Conservation (phyloP, 176 grass and related monocot species). For the Pontederia crassipes region DNA sequence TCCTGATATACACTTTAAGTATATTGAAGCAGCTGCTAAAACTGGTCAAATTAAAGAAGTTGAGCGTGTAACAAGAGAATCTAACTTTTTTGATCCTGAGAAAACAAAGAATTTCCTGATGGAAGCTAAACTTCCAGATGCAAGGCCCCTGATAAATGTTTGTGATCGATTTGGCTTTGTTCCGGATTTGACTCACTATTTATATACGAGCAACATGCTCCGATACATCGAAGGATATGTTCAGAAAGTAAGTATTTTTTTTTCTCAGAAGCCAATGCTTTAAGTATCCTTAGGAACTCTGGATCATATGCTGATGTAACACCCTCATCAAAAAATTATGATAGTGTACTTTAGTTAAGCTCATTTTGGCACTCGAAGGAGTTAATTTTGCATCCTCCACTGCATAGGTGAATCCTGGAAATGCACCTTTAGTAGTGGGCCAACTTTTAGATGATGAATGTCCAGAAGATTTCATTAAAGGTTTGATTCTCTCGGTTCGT, state of each 20-base stretch:
- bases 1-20: slow-evolving; percentile 94
- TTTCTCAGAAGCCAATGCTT: slow-evolving; percentile 1
- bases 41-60: slow-evolving; percentile 99
- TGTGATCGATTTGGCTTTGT: slow-evolving; percentile 98
- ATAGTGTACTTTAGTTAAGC: no score
- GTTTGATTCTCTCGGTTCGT: slow-evolving; percentile 88
- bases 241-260: slow-evolving; percentile 58
- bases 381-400: slow-evolving; percentile 12
- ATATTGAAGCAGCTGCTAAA: slow-evolving; percentile 91
- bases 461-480: slow-evolving; percentile 99
- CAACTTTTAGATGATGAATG: slow-evolving; percentile 92
- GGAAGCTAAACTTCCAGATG: slow-evolving; percentile 97
- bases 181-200: slow-evolving; percentile 87
- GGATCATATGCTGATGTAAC: not conserved
- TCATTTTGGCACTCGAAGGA: no score
- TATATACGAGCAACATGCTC: slow-evolving; percentile 93
- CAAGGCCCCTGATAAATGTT: slow-evolving; percentile 86
- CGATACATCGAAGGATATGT: slow-evolving; percentile 98
- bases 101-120: slow-evolving; percentile 97
- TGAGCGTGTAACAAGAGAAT: slow-evolving; percentile 96
- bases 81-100: slow-evolving; percentile 94
- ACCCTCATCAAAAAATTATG: no score
- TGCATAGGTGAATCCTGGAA: slow-evolving; percentile 77
- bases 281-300: not conserved
- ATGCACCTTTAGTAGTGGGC: slow-evolving; percentile 85